Evolutionary conservation across 371 early-diverging fungal species (phyloP), one percentile per base, ranked within the genome.

Genomic region (Phascolomyces articulosus): DNA sequence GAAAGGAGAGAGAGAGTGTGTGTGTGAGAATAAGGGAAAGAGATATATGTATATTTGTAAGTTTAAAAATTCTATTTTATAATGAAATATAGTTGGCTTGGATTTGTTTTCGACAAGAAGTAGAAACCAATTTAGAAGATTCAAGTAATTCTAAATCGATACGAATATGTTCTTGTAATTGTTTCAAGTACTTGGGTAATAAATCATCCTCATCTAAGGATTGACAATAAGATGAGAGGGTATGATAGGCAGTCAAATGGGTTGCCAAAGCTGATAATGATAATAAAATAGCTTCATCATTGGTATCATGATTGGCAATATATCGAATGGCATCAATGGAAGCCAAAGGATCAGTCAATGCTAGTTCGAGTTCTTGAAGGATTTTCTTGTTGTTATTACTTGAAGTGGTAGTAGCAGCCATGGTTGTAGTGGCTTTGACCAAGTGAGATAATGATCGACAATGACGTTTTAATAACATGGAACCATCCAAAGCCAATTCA

Each of bases 281-380:
- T 11, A 76, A 58, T 1, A 76, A 68, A 23, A 64, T 65, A 21
- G 76, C 76, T 63, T 76, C 76, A n/a, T 41, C 57, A 18, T 75
- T 75, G 4, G 56, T 28, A 15, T 44, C 28, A 20, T 27, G 41
- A 47, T 61, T 4, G 49, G 34, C 2, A 44, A 48, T 3, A 16
- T 76, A 70, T 13, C 62, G 58, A 16, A 76, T 68, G 55, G 72
- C 72, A 56, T 72, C 70, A 28, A 41, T 21, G 9, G 69, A 70
- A 9, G 76, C 68, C 3, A 34, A 34, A 18, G 60, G 55, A 26
- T 76, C 71, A 20, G 68, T 62, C 24, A 65, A 11, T 26, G 71
- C 76, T 41, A 62, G 55, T 34, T 70, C 59, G 2, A 76, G 58
- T 23, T 62, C 21, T 6, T 64, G 53, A 10, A 64, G 66, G 9